phyloP scores from a whole-genome alignment of 2,329 filamentous ascomycete species.

The Hymenoscyphus fraxineus region DNA sequence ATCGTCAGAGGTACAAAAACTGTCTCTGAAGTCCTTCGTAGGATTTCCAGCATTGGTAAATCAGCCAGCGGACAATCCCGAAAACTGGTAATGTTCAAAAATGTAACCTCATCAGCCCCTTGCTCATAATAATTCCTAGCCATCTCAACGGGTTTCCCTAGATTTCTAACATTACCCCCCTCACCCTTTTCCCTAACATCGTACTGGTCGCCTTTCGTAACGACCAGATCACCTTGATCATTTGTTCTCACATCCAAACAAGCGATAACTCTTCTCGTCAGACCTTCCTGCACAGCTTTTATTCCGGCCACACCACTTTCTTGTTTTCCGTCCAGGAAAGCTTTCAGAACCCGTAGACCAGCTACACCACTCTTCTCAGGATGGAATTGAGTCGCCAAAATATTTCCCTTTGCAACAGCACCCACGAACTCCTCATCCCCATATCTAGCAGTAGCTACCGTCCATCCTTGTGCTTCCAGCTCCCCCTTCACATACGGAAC shows the following conservation, averaged over 20 bases:
- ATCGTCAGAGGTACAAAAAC: slow-evolving; percentile 96
- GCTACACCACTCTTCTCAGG: slow-evolving; percentile 95
- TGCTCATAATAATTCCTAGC: slow-evolving; percentile 92
- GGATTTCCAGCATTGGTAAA: slow-evolving; percentile 91
- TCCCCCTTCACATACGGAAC: slow-evolving; percentile 69
- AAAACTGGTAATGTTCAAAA: slow-evolving; percentile 98
- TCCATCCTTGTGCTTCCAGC: slow-evolving; percentile 81
- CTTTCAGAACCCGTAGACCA: slow-evolving; percentile 75
- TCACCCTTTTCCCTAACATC: slow-evolving; percentile 86
- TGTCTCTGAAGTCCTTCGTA: slow-evolving; percentile 79
- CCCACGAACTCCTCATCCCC: slow-evolving; percentile 88
- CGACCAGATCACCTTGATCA: slow-evolving; percentile 89
- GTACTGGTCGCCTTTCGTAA: slow-evolving; percentile 98
- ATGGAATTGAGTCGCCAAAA: slow-evolving; percentile 94
- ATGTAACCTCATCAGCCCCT: slow-evolving; percentile 94
- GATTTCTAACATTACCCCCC: slow-evolving; percentile 72
- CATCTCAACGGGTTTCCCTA: slow-evolving; percentile 96
- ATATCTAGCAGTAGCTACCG: slow-evolving; percentile 85
- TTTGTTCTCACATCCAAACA: slow-evolving; percentile 95
- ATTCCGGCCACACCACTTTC: slow-evolving; percentile 36
- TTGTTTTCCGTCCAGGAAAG: slow-evolving; percentile 75
- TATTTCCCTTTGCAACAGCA: slow-evolving; percentile 78
- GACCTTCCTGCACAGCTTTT: slow-evolving; percentile 51
- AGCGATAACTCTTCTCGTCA: slow-evolving; percentile 91
- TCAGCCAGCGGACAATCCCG: slow-evolving; percentile 90